phyloP scores from a whole-genome alignment of 2,329 filamentous ascomycete genomes.

The Scortechinia acanthostroma region DNA sequence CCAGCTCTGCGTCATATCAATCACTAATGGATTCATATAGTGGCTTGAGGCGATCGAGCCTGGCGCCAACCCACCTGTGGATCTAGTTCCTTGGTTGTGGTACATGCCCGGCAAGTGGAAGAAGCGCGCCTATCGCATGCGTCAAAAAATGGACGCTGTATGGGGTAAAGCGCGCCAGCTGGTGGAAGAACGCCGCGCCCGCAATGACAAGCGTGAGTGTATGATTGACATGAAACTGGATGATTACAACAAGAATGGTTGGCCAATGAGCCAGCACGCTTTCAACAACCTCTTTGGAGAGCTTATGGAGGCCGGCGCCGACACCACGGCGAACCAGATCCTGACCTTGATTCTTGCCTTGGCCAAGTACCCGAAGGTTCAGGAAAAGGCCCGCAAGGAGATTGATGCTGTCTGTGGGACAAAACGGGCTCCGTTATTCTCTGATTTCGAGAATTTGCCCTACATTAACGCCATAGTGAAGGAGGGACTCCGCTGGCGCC shows the following conservation, averaged over 20 bases:
- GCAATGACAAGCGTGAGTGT: too few species aligned
- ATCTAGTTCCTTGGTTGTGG: background rate
- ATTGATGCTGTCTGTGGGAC: conserved; percentile 23
- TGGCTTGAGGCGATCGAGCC: too few species aligned
- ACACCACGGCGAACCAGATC: background rate
- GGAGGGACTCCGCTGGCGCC: background rate
- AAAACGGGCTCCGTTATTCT: conserved; percentile 28
- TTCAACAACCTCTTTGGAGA: background rate
- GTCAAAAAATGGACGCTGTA: background rate
- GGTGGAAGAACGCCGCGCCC: too few species aligned
- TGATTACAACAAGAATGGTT: background rate
- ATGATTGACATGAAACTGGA: too few species aligned
- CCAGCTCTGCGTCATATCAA: too few species aligned
- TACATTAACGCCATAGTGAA: background rate
- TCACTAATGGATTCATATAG: too few species aligned
- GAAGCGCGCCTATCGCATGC: background rate
- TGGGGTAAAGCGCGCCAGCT: too few species aligned
- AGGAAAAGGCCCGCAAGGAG: background rate
- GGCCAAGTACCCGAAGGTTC: background rate
- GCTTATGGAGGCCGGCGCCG: background rate
- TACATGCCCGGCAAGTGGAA: background rate
- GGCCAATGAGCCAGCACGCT: background rate
- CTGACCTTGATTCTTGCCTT: background rate
- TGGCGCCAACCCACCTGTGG: background rate
- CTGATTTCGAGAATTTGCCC: conserved; percentile 5